These are phyloP conservation scores for Hypholoma sublateritium DNA, from an alignment of 768 basidiomycete genomes.

Conservation along the genomic window DNA sequence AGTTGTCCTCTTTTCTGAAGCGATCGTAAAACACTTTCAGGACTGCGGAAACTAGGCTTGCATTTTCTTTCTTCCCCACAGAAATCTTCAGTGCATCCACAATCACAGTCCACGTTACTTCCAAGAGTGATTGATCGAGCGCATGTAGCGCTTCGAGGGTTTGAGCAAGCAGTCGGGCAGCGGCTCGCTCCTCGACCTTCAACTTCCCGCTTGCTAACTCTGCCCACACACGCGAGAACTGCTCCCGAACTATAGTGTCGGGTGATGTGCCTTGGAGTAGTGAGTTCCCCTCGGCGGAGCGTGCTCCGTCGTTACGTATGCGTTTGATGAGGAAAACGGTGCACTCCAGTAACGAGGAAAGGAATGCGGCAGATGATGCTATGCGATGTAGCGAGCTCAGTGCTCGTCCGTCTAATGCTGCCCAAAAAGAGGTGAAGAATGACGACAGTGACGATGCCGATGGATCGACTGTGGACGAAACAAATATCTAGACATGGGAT, in stretches of 20 bases:
- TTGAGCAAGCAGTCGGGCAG: slow-evolving; percentile 44
- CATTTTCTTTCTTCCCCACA: slow-evolving; percentile 16
- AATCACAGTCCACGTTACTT: slow-evolving; percentile 48
- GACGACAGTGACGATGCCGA: slow-evolving; percentile 31
- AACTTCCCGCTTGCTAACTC: slow-evolving; percentile 43
- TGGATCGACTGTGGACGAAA: slow-evolving; percentile 17
- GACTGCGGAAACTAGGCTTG: slow-evolving; percentile 41
- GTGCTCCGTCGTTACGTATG: slow-evolving; percentile 24
- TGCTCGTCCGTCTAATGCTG: slow-evolving; percentile 69
- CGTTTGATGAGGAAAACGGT: slow-evolving; percentile 55
- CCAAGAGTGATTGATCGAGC: slow-evolving; percentile 44
- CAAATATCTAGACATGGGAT: slow-evolving; percentile 25
- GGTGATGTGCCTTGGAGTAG: not conserved
- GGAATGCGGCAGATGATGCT: slow-evolving; percentile 60
- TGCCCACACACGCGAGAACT: slow-evolving; percentile 49
- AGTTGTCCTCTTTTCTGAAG: slow-evolving; percentile 30
- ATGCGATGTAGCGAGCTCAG: slow-evolving; percentile 56
- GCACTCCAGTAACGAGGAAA: slow-evolving; percentile 71
- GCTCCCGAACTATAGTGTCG: slow-evolving; percentile 38
- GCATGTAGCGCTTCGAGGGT: slow-evolving; percentile 34
- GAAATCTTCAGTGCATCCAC: slow-evolving; percentile 25
- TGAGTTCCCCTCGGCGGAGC: not conserved
- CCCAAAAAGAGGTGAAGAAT: slow-evolving; percentile 81
- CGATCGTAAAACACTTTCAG: slow-evolving; percentile 44
- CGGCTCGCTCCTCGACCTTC: slow-evolving; percentile 44